Percentiles rank a stretch among this genome's conserved stretches.
Conservation (phyloP, 805 yeast species). For the Barnettozyma pratensis region DNA sequence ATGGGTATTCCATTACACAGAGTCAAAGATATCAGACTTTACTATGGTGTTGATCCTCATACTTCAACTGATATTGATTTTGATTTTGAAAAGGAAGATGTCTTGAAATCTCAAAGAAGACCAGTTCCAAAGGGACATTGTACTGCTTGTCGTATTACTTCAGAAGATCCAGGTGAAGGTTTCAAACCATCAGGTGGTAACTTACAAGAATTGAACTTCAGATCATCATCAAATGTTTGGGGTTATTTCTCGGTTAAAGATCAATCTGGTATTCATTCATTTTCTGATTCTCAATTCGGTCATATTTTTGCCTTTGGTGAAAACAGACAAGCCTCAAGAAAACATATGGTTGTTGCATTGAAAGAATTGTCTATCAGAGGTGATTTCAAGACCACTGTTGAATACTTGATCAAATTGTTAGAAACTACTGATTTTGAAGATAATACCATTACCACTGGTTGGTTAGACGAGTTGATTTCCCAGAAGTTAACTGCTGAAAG, state of each 20-base stretch:
- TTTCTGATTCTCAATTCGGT: slow-evolving; percentile 98
- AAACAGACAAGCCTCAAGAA: slow-evolving; percentile 95
- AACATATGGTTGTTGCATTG: slow-evolving; percentile 98
- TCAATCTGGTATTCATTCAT: slow-evolving; percentile 95
- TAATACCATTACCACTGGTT: slow-evolving; percentile 96
- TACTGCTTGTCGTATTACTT: slow-evolving; percentile 98
- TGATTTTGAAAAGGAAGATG: slow-evolving; percentile 68
- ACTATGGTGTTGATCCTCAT: slow-evolving; percentile 96
- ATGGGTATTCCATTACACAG: slow-evolving; percentile 99
- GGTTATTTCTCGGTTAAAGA: slow-evolving; percentile 97
- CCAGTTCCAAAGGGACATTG: slow-evolving; percentile 98
- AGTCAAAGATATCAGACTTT: slow-evolving; percentile 84
- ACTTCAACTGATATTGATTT: slow-evolving; percentile 87
- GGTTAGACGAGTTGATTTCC: slow-evolving; percentile 95
- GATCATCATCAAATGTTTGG: slow-evolving; percentile 98
- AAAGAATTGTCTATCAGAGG: slow-evolving; percentile 96
- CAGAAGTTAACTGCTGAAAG: slow-evolving; percentile 94
- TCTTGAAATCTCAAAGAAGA: slow-evolving; percentile 76
- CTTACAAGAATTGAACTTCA: slow-evolving; percentile 90
- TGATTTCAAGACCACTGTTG: slow-evolving; percentile 97
- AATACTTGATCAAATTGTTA: slow-evolving; percentile 87
- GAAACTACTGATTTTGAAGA: slow-evolving; percentile 97
- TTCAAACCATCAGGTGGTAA: slow-evolving; percentile 98
- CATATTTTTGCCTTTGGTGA: slow-evolving; percentile 99
- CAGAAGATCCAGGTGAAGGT: slow-evolving; percentile 99